A percentile compares a stretch with the other conserved stretches of the same genome.
phyloP scores from a whole-genome alignment of 768 basidiomycete species.

The Sporobolomyces phaffii region DNA sequence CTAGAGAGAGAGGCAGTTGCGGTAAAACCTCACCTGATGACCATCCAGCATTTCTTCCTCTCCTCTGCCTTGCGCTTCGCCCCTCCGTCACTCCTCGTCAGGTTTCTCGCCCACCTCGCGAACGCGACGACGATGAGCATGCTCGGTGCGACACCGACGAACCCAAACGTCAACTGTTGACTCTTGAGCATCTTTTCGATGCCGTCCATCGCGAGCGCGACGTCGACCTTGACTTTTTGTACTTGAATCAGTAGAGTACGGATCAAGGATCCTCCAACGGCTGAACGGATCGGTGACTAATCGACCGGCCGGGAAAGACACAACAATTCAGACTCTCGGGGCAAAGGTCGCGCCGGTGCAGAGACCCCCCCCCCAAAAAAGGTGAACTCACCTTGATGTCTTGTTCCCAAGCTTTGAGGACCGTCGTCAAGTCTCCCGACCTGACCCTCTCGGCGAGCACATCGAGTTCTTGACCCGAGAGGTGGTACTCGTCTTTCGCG shows the following conservation, averaged over 20 bases:
- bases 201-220: constrained; percentile 79
- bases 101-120: constrained; percentile 53
- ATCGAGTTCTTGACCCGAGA: constrained; percentile 60
- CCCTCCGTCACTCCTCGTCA: constrained; percentile 55
- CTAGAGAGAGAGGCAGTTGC: no score
- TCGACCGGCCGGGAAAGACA: no score
- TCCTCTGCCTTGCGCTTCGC: constrained; percentile 58
- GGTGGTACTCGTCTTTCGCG: constrained; percentile 70
- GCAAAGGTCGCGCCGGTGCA: neutral
- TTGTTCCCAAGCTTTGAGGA: constrained; percentile 80
- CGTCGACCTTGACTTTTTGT: constrained; percentile 94
- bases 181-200: constrained; percentile 90
- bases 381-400: constrained; percentile 68
- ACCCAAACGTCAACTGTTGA: constrained; percentile 59
- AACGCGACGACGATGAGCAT: constrained; percentile 69
- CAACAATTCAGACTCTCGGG: no score
- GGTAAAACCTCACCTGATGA: constrained; percentile 59
- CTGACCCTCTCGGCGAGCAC: constrained; percentile 62
- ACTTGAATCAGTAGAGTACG: constrained; percentile 83
- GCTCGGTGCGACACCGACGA: constrained; percentile 89
- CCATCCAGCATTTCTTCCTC: constrained; percentile 57
- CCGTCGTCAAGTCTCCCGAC: constrained; percentile 76
- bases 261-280: constrained; percentile 69
- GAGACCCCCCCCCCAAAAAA: no score
- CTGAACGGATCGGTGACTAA: constrained; percentile 68